Evolutionary conservation across 768 basidiomycete genomes (phyloP).

Genomic region (Kwoniella newhampshirensis): DNA sequence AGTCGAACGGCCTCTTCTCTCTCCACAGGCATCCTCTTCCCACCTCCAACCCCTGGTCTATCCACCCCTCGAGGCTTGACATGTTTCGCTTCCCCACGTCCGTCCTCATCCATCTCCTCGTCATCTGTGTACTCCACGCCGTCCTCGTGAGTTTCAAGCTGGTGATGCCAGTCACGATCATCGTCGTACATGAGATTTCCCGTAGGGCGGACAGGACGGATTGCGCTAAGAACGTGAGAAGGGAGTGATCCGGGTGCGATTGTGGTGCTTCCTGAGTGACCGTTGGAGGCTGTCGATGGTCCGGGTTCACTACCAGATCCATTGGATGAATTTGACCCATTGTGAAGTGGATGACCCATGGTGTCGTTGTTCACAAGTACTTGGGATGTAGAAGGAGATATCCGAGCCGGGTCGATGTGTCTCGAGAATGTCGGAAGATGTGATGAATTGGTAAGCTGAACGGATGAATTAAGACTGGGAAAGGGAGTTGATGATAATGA

Average conservation of each 20-base stretch:
- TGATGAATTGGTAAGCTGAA: not conserved
- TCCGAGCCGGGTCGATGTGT: no score
- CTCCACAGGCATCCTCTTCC: constrained; percentile 58
- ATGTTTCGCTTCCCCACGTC: constrained; percentile 11
- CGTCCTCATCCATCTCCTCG: constrained; percentile 13
- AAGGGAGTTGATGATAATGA: no score
- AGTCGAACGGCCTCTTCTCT: constrained; percentile 88
- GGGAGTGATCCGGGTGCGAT: constrained; percentile 11
- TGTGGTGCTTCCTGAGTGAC: constrained; percentile 2
- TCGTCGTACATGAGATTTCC: constrained; percentile 46
- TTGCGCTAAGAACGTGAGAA: constrained; percentile 13
- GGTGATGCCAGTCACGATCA: constrained; percentile 33
- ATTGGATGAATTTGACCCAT: constrained; percentile 17
- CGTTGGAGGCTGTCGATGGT: constrained; percentile 17
- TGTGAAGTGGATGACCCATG: constrained; percentile 26
- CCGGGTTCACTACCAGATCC: constrained; percentile 8
- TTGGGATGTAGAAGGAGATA: no score
- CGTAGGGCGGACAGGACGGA: constrained; percentile 23
- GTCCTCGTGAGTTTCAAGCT: constrained; percentile 9
- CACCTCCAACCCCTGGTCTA: constrained; percentile 10
- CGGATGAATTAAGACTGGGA: no score
- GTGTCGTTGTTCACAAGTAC: constrained; percentile 1
- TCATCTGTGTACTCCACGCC: constrained; percentile 6
- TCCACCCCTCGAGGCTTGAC: not conserved
- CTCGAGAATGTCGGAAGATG: not conserved